Conservation (phyloP, 371 early-diverging fungal species). For the Choanephora cucurbitarum region DNA sequence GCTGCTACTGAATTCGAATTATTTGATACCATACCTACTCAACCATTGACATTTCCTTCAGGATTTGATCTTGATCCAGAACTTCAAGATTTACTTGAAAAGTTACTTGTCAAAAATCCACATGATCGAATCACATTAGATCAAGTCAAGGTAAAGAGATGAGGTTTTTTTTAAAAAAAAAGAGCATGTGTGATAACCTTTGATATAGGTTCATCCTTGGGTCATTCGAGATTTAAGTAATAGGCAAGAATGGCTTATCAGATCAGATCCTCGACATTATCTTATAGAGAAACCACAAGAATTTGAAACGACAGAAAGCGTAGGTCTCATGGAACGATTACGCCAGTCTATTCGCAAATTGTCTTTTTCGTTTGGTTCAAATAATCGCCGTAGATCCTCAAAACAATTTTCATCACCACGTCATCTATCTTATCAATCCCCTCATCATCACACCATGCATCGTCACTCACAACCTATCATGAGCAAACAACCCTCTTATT, state of each 20-base stretch:
- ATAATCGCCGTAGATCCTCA: slow-evolving; percentile 6
- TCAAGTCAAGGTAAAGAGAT: slow-evolving; percentile 81
- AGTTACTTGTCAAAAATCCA: slow-evolving; percentile 87
- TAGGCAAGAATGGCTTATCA: slow-evolving; percentile 47
- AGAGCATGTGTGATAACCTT: background rate
- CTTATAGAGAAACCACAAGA: slow-evolving; percentile 7
- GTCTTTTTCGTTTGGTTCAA: slow-evolving; percentile 21
- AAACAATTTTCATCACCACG: slow-evolving; percentile 1
- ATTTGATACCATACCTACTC: slow-evolving; percentile 84
- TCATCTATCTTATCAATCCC: slow-evolving; percentile 12
- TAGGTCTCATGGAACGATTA: slow-evolving; percentile 27
- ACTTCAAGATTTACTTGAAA: slow-evolving; percentile 68
- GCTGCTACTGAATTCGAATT: slow-evolving; percentile 97
- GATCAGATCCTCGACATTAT: slow-evolving; percentile 34
- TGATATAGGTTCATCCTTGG: slow-evolving; percentile 82
- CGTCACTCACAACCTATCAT: slow-evolving; percentile 14
- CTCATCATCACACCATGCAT: slow-evolving; percentile 6
- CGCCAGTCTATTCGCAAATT: slow-evolving; percentile 26
- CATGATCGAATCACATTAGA: slow-evolving; percentile 79
- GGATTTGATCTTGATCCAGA: slow-evolving; percentile 30
- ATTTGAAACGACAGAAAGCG: slow-evolving; percentile 28
- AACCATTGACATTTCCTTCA: slow-evolving; percentile 50
- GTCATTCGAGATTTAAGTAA: slow-evolving; percentile 71
- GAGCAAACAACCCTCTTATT: slow-evolving; percentile 25
- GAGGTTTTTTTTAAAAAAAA: background rate